Evolutionary conservation across 495 filamentous ascomycete species (phyloP).

Genomic region (Annulohypoxylon moriforme): DNA sequence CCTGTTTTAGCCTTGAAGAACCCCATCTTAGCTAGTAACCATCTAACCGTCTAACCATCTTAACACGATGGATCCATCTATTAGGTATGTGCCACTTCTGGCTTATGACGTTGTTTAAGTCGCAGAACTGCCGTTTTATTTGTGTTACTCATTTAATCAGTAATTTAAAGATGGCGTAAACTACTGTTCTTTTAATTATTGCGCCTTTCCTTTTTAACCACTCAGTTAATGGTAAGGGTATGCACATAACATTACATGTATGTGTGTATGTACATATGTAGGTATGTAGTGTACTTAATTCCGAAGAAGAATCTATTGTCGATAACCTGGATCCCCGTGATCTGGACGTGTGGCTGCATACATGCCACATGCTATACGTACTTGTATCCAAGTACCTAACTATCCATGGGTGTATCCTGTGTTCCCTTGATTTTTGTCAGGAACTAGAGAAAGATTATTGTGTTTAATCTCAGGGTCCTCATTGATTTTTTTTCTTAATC

Average conservation of each 20-base stretch:
- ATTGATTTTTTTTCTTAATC: constrained; percentile 8
- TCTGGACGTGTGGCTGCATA: constrained; percentile 33
- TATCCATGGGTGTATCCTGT: constrained; percentile 11
- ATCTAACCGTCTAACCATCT: no score
- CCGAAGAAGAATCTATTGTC: constrained; percentile 3
- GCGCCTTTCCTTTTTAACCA: constrained; percentile 14
- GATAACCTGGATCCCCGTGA: constrained; percentile 9
- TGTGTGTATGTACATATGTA: neutral
- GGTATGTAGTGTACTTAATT: constrained; percentile 7
- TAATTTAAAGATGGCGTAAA: constrained; percentile 37
- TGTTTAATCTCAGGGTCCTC: constrained; percentile 27
- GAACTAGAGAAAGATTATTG: constrained; percentile 1
- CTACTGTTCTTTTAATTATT: constrained; percentile 24
- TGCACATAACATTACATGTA: constrained; percentile 9
- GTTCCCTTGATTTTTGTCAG: constrained; percentile 2
- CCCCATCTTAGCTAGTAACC: no score
- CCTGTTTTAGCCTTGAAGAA: constrained; percentile 43
- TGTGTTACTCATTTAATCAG: constrained; percentile 37
- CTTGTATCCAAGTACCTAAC: constrained; percentile 9
- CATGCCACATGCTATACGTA: constrained; percentile 6
- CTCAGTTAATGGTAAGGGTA: neutral
- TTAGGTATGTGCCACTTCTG: neutral
- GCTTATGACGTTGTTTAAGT: constrained; percentile 40
- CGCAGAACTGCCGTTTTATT: constrained; percentile 38
- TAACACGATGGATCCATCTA: no score